These are phyloP conservation scores for Ophiosphaerella korrae DNA, from an alignment of 2,329 filamentous ascomycete genomes.

Conservation along the genomic window DNA sequence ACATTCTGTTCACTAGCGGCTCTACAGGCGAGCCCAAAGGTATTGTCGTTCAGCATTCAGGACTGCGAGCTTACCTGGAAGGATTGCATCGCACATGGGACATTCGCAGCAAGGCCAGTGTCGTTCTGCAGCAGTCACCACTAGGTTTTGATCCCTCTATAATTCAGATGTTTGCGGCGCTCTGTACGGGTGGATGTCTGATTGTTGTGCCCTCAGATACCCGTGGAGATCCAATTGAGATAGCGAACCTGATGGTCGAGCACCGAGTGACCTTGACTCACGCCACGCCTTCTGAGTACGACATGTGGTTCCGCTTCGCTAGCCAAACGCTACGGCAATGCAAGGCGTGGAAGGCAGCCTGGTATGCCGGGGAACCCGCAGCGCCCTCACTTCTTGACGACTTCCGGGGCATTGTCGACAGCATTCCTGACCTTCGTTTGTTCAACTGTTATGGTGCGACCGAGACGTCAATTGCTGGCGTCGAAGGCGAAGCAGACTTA, in stretches of 20 bases:
- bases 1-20: constrained; percentile 63
- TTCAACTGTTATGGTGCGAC: constrained; percentile 23
- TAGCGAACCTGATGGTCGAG: constrained; percentile 44
- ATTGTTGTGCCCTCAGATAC: constrained; percentile 37
- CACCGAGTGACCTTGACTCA: constrained; percentile 47
- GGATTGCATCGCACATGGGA: background rate
- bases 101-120: constrained; percentile 39
- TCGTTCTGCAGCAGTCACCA: constrained; percentile 50
- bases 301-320: constrained; percentile 27
- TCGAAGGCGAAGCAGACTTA: background rate
- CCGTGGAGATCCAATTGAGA: constrained; percentile 43
- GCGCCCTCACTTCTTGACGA: constrained; percentile 1
- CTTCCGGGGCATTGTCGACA: constrained; percentile 8
- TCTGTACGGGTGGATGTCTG: constrained; percentile 49
- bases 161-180: constrained; percentile 49
- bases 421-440: constrained; percentile 2
- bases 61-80: constrained; percentile 19
- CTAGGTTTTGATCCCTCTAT: constrained; percentile 52
- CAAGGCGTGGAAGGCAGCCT: constrained; percentile 36
- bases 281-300: constrained; percentile 52
- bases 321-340: constrained; percentile 16
- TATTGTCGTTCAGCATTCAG: constrained; percentile 62
- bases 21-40: constrained; percentile 62
- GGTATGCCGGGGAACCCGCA: constrained; percentile 24
- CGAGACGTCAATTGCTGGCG: constrained; percentile 7